Percentiles rank a stretch among this genome's conserved stretches.
These are phyloP conservation scores for Lactifluus pinguis DNA, from an alignment of 768 basidiomycete species.

Conservation along the genomic window DNA sequence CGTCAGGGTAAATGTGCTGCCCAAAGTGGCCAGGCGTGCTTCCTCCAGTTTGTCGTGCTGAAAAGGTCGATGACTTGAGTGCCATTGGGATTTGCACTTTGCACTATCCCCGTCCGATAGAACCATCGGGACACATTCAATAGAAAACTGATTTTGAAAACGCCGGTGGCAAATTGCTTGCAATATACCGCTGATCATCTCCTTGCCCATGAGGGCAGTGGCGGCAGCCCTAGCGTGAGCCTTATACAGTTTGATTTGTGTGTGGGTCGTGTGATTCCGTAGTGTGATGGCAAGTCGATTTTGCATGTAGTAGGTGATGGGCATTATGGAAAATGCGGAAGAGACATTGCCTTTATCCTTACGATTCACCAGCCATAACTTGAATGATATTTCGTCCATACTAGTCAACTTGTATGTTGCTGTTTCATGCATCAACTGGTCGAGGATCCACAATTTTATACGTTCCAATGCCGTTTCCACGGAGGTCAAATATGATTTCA, in stretches of 20 bases:
- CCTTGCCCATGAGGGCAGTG: not conserved
- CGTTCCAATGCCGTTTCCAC: not conserved
- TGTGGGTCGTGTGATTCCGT: not conserved
- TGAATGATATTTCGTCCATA: not conserved
- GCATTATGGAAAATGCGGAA: not conserved
- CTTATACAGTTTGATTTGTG: not conserved
- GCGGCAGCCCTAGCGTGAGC: not conserved
- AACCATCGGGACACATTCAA: not conserved
- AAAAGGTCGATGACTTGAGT: not conserved
- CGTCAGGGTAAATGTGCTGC: not conserved
- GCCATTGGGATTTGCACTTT: not conserved
- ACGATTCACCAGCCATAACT: not conserved
- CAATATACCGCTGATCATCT: not conserved
- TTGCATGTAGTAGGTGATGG: not conserved
- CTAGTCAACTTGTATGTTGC: too few species aligned
- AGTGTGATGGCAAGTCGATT: not conserved
- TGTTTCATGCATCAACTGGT: too few species aligned
- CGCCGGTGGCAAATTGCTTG: not conserved
- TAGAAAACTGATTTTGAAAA: not conserved
- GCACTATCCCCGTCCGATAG: not conserved
- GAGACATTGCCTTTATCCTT: not conserved
- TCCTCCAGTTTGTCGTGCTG: not conserved
- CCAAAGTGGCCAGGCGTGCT: not conserved
- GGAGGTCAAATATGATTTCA: not conserved
- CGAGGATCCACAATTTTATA: not conserved